Evolutionary conservation across 2,329 filamentous ascomycete genomes (phyloP).

Genomic region (Colletotrichum graminicola): DNA sequence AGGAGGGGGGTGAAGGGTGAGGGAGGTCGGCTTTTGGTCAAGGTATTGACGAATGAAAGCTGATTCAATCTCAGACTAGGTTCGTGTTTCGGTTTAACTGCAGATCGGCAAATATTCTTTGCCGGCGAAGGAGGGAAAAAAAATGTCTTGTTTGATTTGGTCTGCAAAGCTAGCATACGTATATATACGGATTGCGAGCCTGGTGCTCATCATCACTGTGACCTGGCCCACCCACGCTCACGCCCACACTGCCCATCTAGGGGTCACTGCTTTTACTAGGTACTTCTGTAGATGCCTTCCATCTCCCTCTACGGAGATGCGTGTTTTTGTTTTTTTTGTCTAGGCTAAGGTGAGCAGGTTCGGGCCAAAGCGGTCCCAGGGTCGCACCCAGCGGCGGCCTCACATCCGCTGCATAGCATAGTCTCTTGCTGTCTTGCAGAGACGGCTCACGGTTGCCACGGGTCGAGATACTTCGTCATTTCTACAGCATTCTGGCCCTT

Average conservation of each 20-base stretch:
- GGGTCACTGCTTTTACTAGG: neutral
- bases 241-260: slow-evolving; percentile 17
- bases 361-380: neutral
- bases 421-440: neutral
- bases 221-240: neutral
- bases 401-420: neutral
- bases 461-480: neutral
- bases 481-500: neutral
- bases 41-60: neutral
- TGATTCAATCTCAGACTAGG: neutral
- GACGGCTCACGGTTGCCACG: neutral
- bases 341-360: neutral
- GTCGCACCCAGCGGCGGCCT: neutral
- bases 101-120: neutral
- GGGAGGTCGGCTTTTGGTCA: slow-evolving; percentile 12
- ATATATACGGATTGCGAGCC: slow-evolving; percentile 18
- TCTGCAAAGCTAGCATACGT: slow-evolving; percentile 8
- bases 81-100: neutral
- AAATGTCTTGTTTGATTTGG: slow-evolving; percentile 7
- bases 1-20: neutral
- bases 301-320: slow-evolving; percentile 26
- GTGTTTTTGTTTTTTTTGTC: slow-evolving; percentile 3
- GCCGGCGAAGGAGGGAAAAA: no score
- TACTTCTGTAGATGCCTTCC: slow-evolving; percentile 17
- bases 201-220: slow-evolving; percentile 10